Percentiles rank a stretch among this genome's conserved stretches.
Evolutionary conservation across 345 rosid genomes (phyloP).

Genomic region (Dipteronia dyeriana): DNA sequence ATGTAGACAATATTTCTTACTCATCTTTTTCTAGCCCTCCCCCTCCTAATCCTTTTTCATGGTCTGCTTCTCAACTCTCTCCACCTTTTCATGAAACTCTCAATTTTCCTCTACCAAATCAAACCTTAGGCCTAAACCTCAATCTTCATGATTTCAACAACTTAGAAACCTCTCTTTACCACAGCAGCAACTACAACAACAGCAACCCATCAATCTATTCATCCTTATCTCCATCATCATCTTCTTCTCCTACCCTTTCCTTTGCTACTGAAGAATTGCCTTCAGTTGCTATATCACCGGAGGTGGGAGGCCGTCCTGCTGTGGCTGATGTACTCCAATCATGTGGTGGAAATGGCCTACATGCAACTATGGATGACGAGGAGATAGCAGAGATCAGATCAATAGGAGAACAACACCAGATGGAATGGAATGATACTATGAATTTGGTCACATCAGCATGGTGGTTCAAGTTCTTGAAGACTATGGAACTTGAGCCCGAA

Average conservation of each 20-base stretch:
- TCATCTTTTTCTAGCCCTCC: slow-evolving; percentile 34
- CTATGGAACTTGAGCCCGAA: slow-evolving; percentile 48
- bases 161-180: slow-evolving; percentile 54
- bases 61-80: slow-evolving; percentile 43
- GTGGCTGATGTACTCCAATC: slow-evolving; percentile 34
- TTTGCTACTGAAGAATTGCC: slow-evolving; percentile 26
- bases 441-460: slow-evolving; percentile 72
- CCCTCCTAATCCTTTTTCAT: slow-evolving; percentile 46
- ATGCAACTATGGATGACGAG: slow-evolving; percentile 60
- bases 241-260: slow-evolving; percentile 47
- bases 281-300: slow-evolving; percentile 25
- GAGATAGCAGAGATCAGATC: slow-evolving; percentile 79
- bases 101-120: slow-evolving; percentile 59
- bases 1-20: slow-evolving; percentile 29
- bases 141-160: slow-evolving; percentile 78
- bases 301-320: slow-evolving; percentile 24
- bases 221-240: slow-evolving; percentile 57
- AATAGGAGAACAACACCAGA: slow-evolving; percentile 72
- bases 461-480: slow-evolving; percentile 77
- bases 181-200: slow-evolving; percentile 28
- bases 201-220: slow-evolving; percentile 41
- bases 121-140: slow-evolving; percentile 78
- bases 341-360: slow-evolving; percentile 51
- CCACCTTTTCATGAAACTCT: slow-evolving; percentile 31
- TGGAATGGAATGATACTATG: slow-evolving; percentile 81